Evolutionary conservation across 2,329 filamentous ascomycete genomes (phyloP), one percentile per base, ranked within the genome.

Genomic region (Saccharata proteae): DNA sequence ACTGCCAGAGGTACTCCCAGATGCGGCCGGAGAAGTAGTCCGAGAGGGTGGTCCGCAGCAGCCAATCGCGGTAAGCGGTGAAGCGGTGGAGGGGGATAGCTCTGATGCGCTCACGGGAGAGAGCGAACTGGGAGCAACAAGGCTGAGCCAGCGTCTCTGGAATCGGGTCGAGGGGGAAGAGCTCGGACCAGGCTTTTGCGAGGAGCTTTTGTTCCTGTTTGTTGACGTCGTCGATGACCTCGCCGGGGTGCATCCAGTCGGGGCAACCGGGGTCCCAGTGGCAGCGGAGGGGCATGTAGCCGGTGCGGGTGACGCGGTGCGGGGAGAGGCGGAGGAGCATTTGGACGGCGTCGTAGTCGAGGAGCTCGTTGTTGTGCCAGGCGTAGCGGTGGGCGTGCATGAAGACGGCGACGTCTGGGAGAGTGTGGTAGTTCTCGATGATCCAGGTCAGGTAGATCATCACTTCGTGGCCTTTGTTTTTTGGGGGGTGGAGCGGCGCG

Each of bases 1-100:
- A 71, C 37, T 75, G 71, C 73, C 73, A 77, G 2, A 74, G 51
- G 44, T 77, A 76, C 46, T 77, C 73, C 58, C 71, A 76, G 11
- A 76, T 59, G 3, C 73, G 61, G 3, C 72, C 72, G 9, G 65
- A 67, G 13, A 75, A 55, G 24, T 62, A 63, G 43, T 76, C 70
- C 14, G 53, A 57, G 17, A 76, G 46, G 13, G 64, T 55, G 1
- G 71, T 75, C n/a, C 60, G 58, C 16, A 74, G 54, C 3, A 77
- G 51, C 73, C 73, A 77, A 42, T 74, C 66, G 16, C 72, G 62
- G 42, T 72, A 69, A 43, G 62, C 67, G 13, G 70, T 54, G 44
- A 69, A 77, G 26, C 65, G 61, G 15, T 61, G 57, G 30, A 62
- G 58, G 2, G 69, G 68, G 19, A 68, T 62, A 2, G 62, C 55